These are phyloP conservation scores for Glycine soja DNA, from an alignment of 306 rosid genomes.

Conservation along the genomic window DNA sequence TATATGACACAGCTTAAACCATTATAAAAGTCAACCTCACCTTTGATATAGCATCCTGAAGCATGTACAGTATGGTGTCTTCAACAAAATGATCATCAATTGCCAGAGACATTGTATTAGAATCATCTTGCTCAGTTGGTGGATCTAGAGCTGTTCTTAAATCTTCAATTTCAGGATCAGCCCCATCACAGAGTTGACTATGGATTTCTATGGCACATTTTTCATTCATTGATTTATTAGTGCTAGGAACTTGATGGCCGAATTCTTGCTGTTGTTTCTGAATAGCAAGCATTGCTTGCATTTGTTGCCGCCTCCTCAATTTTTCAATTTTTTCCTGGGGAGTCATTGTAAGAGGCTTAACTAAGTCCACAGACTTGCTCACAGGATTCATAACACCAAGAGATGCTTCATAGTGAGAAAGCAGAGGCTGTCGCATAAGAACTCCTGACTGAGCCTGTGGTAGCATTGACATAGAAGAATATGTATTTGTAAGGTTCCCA, in stretches of 20 bases:
- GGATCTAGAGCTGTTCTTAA: conserved; percentile 52
- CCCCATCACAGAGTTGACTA: conserved; percentile 53
- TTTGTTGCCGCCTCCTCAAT: conserved; percentile 83
- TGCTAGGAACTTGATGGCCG: conserved; percentile 57
- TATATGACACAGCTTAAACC: conserved; percentile 40
- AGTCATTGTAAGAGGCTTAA: conserved; percentile 70
- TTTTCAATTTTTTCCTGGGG: conserved; percentile 90
- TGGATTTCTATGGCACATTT: conserved; percentile 55
- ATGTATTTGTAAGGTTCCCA: conserved; percentile 60
- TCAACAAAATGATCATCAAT: conserved; percentile 61
- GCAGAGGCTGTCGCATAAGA: conserved; percentile 53
- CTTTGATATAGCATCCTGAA: conserved; percentile 73
- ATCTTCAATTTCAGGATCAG: conserved; percentile 62
- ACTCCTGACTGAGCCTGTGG: conserved; percentile 61
- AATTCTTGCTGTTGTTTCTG: conserved; percentile 74
- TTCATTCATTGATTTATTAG: conserved; percentile 50
- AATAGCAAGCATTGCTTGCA: conserved; percentile 92
- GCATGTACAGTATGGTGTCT: conserved; percentile 65
- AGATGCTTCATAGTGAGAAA: conserved; percentile 57
- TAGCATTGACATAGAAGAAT: conserved; percentile 61
- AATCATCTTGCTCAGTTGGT: conserved; percentile 68
- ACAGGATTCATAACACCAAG: conserved; percentile 41
- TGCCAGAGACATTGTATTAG: conserved; percentile 58
- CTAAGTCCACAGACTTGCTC: conserved; percentile 53
- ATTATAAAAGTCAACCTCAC: conserved; percentile 51